Evolutionary conservation across 306 rosid species (phyloP).

Genomic region (Vigna nakashimae): DNA sequence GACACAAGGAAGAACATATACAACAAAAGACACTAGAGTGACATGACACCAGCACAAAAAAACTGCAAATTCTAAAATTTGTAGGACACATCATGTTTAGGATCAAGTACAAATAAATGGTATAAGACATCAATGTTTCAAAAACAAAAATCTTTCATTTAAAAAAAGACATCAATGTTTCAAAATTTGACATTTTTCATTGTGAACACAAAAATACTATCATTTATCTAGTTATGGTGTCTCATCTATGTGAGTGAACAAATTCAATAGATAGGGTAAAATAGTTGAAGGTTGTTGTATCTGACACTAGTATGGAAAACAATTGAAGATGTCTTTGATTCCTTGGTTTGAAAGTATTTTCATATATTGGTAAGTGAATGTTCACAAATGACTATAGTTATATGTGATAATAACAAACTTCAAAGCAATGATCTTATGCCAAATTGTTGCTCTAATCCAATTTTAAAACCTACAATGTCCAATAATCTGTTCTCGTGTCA

Average conservation of each 20-base stretch:
- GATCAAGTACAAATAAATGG: background rate
- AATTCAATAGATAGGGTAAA: background rate
- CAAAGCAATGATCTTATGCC: background rate
- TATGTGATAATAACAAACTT: conserved; percentile 4
- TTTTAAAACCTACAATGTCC: background rate
- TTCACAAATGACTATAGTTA: background rate
- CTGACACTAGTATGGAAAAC: background rate
- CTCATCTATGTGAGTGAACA: background rate
- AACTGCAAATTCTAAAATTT: background rate
- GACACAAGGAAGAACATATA: background rate
- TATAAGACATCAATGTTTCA: background rate
- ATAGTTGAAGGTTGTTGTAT: background rate
- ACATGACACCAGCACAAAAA: background rate
- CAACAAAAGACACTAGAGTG: background rate
- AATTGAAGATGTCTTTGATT: background rate
- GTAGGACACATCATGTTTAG: background rate
- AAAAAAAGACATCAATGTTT: conserved; percentile 1
- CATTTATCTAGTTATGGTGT: background rate
- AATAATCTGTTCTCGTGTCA: background rate
- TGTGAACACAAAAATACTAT: background rate
- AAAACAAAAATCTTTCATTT: background rate
- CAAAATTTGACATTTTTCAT: background rate
- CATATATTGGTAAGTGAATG: background rate
- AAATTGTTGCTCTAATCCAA: conserved; percentile 25
- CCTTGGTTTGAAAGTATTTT: conserved; percentile 20